Base-by-base conservation (phyloP, 1,284 basidiomycete genomes). In the Laetiporus sulphureus region DNA sequence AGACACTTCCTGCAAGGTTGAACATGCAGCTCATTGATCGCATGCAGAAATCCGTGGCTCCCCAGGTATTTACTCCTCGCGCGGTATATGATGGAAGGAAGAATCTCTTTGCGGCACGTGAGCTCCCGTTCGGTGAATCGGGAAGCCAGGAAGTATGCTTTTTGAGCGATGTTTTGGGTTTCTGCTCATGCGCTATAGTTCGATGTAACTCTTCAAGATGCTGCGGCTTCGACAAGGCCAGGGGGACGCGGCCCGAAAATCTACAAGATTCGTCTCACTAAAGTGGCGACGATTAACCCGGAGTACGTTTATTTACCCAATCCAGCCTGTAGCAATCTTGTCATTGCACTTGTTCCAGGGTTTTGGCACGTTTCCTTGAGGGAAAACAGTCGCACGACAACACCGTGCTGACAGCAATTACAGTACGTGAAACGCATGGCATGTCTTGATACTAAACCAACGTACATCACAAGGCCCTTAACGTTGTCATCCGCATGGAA, bases 51-150 rank as follows among this genome's bases (percentile, higher is more conserved):
- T 54, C 61, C 0, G 64, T 72, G 5, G 75, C 76, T 0, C 77
- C 79, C 0, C 59, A 72, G 11, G 63, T 84, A 13, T 87, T 85
- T 52, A 80, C 71, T 1, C 79, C 78, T 2, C 72, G 67, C 5
- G 77, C 72, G 8, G 83, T 75, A 1, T 88, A 88, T 46, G 85
- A 90, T 46, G 85, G 86, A 1, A 66, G 83, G 15, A 89, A 88
- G 59, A 90, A 88, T 48, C 57, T 89, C 47, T 88, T 85, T 55
- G 64, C 78, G 10, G 63, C 72, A 3, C 64, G 68, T 32, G 65
- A 71, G 42, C 64, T 87, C 6, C 71, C 74, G 0, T 78, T 87
- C 41, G 75, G 71, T 6, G 67, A 67, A 1, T 57, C 48, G 0
- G 64, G 63, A 12, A 65, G 66, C 1, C 67, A 70, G 45, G 76